A percentile compares a stretch with the other conserved stretches of the same genome.
phyloP scores from a whole-genome alignment of 805 yeast genomes.

The Hyphopichia homilentoma region DNA sequence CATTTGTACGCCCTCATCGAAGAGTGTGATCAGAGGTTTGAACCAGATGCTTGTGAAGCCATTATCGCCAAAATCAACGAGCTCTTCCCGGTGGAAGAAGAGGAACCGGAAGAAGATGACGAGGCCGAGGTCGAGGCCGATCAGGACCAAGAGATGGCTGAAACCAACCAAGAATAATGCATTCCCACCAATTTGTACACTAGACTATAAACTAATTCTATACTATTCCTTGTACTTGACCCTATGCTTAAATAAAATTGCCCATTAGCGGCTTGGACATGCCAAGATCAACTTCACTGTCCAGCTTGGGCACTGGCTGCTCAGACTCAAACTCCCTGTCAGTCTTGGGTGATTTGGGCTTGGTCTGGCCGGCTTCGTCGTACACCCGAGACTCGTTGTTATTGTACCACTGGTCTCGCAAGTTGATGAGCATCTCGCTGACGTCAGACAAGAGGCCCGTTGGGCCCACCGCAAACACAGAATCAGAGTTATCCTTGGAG shows the following conservation, averaged over 20 bases:
- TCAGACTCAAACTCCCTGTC: no score
- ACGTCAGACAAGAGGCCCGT: slow-evolving; percentile 67
- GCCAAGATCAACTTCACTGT: no score
- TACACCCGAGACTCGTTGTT: no score
- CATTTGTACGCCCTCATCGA: slow-evolving; percentile 77
- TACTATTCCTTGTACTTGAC: no score
- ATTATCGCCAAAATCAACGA: slow-evolving; percentile 55
- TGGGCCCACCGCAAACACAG: slow-evolving; percentile 57
- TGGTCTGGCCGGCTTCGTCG: no score
- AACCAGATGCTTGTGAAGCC: slow-evolving; percentile 58
- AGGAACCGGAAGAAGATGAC: slow-evolving; percentile 20
- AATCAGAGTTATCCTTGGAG: slow-evolving; percentile 32
- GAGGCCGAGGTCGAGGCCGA: slow-evolving; percentile 19
- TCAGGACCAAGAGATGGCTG: slow-evolving; percentile 4
- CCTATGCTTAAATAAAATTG: no score
- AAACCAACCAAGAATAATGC: slow-evolving; percentile 1
- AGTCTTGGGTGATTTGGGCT: no score
- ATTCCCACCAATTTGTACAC: slow-evolving; percentile 3
- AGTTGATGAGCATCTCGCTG: slow-evolving; percentile 52
- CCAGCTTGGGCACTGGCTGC: no score
- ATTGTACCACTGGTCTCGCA: slow-evolving; percentile 35
- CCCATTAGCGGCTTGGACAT: no score
- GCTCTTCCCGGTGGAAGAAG: slow-evolving; percentile 46
- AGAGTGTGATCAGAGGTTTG: slow-evolving; percentile 85
- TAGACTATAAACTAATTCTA: slow-evolving; percentile 3